These are phyloP conservation scores for Fusarium sp. DNA, from an alignment of 2,329 filamentous ascomycete species.

Conservation along the genomic window DNA sequence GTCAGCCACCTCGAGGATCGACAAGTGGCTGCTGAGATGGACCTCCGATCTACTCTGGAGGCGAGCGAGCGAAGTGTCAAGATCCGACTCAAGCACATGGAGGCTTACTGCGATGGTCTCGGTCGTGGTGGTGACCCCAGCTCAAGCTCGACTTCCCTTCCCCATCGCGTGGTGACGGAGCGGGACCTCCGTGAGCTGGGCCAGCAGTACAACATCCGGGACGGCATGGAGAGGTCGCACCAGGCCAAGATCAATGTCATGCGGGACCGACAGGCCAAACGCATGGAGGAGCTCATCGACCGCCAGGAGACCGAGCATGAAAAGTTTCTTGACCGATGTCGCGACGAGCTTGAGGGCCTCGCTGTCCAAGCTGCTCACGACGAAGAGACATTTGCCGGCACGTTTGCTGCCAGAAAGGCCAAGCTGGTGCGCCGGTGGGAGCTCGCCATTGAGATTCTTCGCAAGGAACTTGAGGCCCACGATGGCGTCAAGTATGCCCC, in stretches of 20 bases:
- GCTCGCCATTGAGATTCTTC: constrained; percentile 64
- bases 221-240: constrained; percentile 69
- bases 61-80: constrained; percentile 68
- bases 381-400: constrained; percentile 58
- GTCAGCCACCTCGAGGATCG: constrained; percentile 69
- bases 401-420: constrained; percentile 59
- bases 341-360: constrained; percentile 61
- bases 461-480: constrained; percentile 63
- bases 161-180: constrained; percentile 67
- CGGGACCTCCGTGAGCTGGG: constrained; percentile 69
- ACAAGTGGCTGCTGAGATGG: constrained; percentile 72
- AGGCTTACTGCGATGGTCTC: constrained; percentile 71
- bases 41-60: constrained; percentile 65
- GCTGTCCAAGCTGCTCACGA: constrained; percentile 62
- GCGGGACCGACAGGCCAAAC: constrained; percentile 72
- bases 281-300: constrained; percentile 68
- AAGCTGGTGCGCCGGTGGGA: constrained; percentile 64
- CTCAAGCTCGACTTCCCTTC: constrained; percentile 47
- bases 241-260: constrained; percentile 73
- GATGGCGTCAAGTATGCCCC: constrained; percentile 57
- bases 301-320: constrained; percentile 66
- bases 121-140: constrained; percentile 53
- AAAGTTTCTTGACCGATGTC: constrained; percentile 58
- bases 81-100: constrained; percentile 73
- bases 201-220: constrained; percentile 71